Evolutionary conservation across 2,329 filamentous ascomycete genomes (phyloP).

Genomic region (Aspergillaceae sp.): DNA sequence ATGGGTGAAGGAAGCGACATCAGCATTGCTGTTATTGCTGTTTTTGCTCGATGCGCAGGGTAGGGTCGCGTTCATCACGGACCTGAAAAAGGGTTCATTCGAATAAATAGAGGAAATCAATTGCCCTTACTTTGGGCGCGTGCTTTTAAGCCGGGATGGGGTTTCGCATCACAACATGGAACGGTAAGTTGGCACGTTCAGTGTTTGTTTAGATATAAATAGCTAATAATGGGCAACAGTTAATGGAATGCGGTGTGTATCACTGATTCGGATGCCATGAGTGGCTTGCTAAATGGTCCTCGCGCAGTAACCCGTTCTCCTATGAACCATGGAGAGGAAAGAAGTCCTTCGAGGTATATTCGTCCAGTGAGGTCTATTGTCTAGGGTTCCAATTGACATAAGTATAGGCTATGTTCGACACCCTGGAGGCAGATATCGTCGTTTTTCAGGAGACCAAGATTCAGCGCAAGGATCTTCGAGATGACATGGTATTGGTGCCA

Average conservation of each 20-base stretch:
- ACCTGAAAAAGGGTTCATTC: neutral
- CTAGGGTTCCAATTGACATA: neutral
- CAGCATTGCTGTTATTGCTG: neutral
- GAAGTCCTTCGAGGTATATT: conserved; percentile 56
- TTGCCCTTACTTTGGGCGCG: neutral
- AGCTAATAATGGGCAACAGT: conserved; percentile 42
- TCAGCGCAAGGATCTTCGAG: conserved; percentile 78
- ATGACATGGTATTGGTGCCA: conserved; percentile 91
- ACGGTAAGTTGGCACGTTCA: conserved; percentile 47
- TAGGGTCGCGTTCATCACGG: neutral
- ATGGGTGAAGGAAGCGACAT: neutral
- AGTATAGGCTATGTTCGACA: conserved; percentile 78
- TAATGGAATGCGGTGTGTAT: conserved; percentile 63
- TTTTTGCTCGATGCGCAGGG: too few species aligned
- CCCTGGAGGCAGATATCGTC: conserved; percentile 83
- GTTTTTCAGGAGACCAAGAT: conserved; percentile 96
- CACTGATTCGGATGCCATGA: neutral
- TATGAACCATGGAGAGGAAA: conserved; percentile 74
- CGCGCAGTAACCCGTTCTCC: conserved; percentile 66
- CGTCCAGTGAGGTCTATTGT: neutral
- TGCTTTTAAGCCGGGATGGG: conserved; percentile 47
- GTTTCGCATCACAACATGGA: conserved; percentile 78
- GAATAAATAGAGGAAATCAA: neutral
- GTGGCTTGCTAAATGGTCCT: neutral
- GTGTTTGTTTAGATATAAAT: neutral